Percentiles rank a stretch among this genome's conserved stretches.
phyloP scores from a whole-genome alignment of 1,139 yeast species.

The Debaryomycetaceae sp. region DNA sequence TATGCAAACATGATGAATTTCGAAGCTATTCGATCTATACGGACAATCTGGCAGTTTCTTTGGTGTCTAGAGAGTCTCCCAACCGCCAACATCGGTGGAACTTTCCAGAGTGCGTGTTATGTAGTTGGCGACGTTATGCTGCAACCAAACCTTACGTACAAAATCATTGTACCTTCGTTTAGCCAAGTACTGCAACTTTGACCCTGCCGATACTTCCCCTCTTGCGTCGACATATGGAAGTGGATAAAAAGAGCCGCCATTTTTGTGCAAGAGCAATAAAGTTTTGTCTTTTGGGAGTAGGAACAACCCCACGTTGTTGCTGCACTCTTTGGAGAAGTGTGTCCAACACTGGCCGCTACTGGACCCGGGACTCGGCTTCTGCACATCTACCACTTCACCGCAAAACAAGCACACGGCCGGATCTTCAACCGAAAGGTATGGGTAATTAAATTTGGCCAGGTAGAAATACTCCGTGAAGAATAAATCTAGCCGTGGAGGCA shows the following conservation, averaged over 20 bases:
- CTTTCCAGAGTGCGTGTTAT: conserved; percentile 75
- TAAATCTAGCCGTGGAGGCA: conserved; percentile 61
- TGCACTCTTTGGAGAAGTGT: conserved; percentile 56
- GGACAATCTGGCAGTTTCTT: no score
- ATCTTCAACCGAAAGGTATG: conserved; percentile 41
- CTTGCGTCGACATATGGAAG: conserved; percentile 83
- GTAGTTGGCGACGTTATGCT: conserved; percentile 66
- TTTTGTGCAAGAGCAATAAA: conserved; percentile 52
- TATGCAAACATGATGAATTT: no score
- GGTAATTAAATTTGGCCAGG: conserved; percentile 30
- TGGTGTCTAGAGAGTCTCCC: conserved; percentile 91
- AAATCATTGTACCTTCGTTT: conserved; percentile 56
- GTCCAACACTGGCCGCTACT: conserved; percentile 57
- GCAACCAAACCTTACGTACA: conserved; percentile 61
- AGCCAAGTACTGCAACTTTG: conserved; percentile 63
- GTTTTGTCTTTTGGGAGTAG: conserved; percentile 68
- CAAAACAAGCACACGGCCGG: conserved; percentile 87
- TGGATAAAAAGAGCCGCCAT: conserved; percentile 72
- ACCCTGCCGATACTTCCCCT: conserved; percentile 76
- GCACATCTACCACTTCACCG: conserved; percentile 59
- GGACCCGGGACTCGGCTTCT: conserved; percentile 42
- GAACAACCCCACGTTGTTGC: conserved; percentile 65
- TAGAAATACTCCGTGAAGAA: conserved; percentile 55
- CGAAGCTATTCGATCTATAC: no score
- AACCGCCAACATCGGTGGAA: conserved; percentile 80